phyloP scores from a whole-genome alignment of 768 basidiomycete species.

The Rhodotorula taiwanensis region DNA sequence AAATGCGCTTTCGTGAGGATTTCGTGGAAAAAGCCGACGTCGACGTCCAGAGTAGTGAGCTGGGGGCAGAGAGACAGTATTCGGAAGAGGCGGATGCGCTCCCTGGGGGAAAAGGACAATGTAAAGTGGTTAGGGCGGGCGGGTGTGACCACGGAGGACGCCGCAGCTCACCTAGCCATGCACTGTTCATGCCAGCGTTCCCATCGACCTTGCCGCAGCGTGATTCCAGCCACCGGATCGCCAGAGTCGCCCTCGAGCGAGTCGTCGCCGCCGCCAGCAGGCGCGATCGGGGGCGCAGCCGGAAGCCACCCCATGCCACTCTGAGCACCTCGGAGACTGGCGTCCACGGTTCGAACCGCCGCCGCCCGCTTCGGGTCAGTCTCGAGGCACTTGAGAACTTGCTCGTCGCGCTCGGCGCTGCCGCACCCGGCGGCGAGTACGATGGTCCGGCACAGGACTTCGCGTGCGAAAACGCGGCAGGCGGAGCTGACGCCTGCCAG shows the following conservation, averaged over 20 bases:
- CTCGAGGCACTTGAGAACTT: constrained; percentile 1
- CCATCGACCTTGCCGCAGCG: background rate
- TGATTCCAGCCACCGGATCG: no score
- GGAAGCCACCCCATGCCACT: constrained; percentile 4
- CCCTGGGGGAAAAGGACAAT: background rate
- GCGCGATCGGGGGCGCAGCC: background rate
- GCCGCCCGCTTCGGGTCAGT: background rate
- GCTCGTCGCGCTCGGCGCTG: constrained; percentile 9
- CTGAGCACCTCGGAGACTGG: constrained; percentile 3
- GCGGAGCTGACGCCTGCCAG: constrained; percentile 2
- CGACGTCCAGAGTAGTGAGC: constrained; percentile 21
- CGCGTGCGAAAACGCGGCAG: background rate
- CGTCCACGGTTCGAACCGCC: constrained; percentile 4
- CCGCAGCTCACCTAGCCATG: background rate
- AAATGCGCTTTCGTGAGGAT: background rate
- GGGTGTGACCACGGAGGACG: background rate
- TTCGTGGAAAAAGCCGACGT: constrained; percentile 24
- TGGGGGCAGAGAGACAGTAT: constrained; percentile 2
- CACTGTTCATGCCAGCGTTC: background rate
- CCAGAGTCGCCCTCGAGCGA: background rate
- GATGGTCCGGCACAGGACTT: background rate
- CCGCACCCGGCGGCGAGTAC: constrained; percentile 11
- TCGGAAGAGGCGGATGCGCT: constrained; percentile 9
- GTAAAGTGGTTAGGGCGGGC: background rate
- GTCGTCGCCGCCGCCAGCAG: background rate